Percentiles rank a stretch among this genome's conserved stretches.
Conservation (phyloP, 164 flowering plant genomes). For the Sedum album region DNA sequence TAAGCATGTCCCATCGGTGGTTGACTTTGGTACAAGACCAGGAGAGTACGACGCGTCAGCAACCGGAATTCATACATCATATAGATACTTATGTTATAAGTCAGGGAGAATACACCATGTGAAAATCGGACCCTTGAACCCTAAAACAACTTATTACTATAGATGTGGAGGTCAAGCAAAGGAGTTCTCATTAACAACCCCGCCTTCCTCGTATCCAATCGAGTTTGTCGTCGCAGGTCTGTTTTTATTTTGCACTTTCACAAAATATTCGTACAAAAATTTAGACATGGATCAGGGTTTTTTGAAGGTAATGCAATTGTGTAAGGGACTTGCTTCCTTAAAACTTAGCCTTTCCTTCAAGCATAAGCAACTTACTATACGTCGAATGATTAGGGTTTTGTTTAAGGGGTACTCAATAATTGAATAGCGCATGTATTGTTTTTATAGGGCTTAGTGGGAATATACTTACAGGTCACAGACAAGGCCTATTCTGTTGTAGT, state of each 20-base stretch:
- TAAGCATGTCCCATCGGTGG: slow-evolving; percentile 28
- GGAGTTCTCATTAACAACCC: slow-evolving; percentile 61
- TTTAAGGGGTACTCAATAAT: not conserved
- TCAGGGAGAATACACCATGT: slow-evolving; percentile 77
- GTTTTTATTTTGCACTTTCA: slow-evolving; percentile 1
- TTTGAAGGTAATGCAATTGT: too few relatives aligned
- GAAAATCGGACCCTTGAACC: slow-evolving; percentile 64
- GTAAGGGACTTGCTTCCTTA: not conserved
- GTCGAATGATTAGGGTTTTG: not conserved
- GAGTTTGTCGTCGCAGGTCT: slow-evolving; percentile 58
- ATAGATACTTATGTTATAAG: slow-evolving; percentile 47
- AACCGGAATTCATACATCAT: slow-evolving; percentile 47
- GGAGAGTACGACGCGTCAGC: slow-evolving; percentile 34
- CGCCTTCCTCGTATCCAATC: slow-evolving; percentile 60
- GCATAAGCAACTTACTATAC: not conserved
- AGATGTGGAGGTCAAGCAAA: slow-evolving; percentile 53
- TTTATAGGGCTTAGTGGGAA: not conserved
- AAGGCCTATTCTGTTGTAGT: too few relatives aligned
- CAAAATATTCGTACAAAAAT: not conserved
- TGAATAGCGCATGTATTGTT: not conserved
- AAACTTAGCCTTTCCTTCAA: not conserved
- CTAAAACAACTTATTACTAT: slow-evolving; percentile 55
- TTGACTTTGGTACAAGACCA: slow-evolving; percentile 46
- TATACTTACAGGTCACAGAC: not conserved
- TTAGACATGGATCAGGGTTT: not conserved